phyloP scores from a whole-genome alignment of 2,329 filamentous ascomycete genomes.

The Zasmidium cellare region DNA sequence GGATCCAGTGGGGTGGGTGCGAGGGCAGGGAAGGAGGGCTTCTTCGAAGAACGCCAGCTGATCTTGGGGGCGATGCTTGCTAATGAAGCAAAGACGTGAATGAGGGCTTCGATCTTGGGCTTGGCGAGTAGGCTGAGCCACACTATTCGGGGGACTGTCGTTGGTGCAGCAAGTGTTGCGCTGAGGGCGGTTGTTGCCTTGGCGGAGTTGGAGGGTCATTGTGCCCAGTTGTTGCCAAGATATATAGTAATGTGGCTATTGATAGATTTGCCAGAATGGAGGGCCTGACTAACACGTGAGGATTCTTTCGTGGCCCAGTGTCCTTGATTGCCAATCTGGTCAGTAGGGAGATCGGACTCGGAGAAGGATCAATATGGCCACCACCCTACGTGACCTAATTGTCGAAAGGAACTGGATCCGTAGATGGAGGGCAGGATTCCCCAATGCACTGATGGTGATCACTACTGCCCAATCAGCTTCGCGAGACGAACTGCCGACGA shows the following conservation, averaged over 20 bases:
- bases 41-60: no score
- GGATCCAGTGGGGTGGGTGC: no score
- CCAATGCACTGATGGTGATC: no score
- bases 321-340: not conserved
- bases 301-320: not conserved
- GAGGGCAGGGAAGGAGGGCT: no score
- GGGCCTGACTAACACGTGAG: not conserved
- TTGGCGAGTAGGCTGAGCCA: not conserved
- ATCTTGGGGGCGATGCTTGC: no score
- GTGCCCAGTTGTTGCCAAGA: not conserved
- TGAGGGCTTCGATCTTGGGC: not conserved
- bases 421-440: not conserved
- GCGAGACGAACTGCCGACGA: no score
- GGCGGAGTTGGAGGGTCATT: not conserved
- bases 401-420: not conserved
- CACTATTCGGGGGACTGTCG: not conserved
- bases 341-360: no score
- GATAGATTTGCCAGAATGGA: not conserved
- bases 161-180: not conserved
- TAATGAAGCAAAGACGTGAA: no score
- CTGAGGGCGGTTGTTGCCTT: not conserved
- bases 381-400: not conserved
- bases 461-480: no score
- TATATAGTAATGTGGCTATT: not conserved
- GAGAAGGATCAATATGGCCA: not conserved